A percentile compares a stretch with the other conserved stretches of the same genome.
Evolutionary conservation across 2,329 filamentous ascomycete species (phyloP).

Genomic region (Trichoderma sp.): DNA sequence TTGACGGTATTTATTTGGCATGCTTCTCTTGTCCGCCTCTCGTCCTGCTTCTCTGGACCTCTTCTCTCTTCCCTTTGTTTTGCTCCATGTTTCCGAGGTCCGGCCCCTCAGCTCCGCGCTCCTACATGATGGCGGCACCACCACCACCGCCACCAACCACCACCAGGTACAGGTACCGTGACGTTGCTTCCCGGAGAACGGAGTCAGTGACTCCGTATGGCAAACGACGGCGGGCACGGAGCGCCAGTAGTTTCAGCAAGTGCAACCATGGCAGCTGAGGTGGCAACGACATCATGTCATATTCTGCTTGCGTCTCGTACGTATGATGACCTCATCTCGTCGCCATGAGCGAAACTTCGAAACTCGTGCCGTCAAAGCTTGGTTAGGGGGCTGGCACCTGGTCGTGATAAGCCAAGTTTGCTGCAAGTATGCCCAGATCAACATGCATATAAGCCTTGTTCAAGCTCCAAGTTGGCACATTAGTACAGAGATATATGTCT

Average conservation of each 20-base stretch:
- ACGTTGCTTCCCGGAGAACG: neutral
- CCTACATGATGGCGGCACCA: neutral
- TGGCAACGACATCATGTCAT: constrained; percentile 16
- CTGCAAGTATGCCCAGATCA: neutral
- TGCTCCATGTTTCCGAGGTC: neutral
- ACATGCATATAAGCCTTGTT: neutral
- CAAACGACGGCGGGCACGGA: constrained; percentile 10
- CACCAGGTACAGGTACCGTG: neutral
- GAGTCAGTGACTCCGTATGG: constrained; percentile 3
- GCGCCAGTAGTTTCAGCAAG: constrained; percentile 13
- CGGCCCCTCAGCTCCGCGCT: neutral
- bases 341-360: neutral
- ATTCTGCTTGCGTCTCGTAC: neutral
- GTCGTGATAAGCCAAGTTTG: neutral
- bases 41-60: no score
- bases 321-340: constrained; percentile 9
- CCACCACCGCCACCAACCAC: no score
- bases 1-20: neutral
- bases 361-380: neutral
- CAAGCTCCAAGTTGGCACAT: neutral
- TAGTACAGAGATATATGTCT: neutral
- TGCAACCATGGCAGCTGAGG: constrained; percentile 4
- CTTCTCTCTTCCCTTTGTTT: neutral
- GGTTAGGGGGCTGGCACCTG: neutral
- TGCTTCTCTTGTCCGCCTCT: neutral